A percentile compares a stretch with the other conserved stretches of the same genome.
Evolutionary conservation across 1,284 basidiomycete species (phyloP).

Genomic region (Apiotrichum sp.): DNA sequence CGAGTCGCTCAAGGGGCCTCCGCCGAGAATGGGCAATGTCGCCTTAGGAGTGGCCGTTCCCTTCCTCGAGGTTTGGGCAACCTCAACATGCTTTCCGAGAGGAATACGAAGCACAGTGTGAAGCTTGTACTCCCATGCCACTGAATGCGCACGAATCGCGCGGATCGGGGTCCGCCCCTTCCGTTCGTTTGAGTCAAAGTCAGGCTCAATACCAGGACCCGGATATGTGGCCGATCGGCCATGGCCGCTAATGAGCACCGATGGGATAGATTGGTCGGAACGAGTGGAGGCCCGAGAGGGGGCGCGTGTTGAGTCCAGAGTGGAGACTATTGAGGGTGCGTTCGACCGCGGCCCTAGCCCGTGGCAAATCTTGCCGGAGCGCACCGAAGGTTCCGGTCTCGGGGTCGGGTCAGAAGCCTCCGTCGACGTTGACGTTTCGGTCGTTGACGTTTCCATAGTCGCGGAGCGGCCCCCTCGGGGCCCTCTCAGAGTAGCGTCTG

Average conservation of each 20-base stretch:
- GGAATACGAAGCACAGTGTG: constrained; percentile 36
- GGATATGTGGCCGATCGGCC: not conserved
- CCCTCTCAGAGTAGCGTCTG: no score
- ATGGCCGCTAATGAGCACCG: not conserved
- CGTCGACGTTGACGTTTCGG: not conserved
- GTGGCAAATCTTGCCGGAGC: not conserved
- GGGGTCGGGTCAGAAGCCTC: no score
- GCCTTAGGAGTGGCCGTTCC: not conserved
- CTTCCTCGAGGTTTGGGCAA: not conserved
- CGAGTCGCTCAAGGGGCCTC: constrained; percentile 35
- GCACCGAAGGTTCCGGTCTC: not conserved
- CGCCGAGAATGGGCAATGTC: constrained; percentile 29
- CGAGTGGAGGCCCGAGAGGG: not conserved
- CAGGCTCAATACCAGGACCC: not conserved
- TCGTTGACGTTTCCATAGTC: not conserved
- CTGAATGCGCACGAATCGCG: constrained; percentile 28
- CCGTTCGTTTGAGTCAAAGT: constrained; percentile 12
- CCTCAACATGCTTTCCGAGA: constrained; percentile 25
- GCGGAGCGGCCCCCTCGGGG: no score
- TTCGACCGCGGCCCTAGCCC: not conserved
- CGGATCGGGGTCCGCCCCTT: constrained; percentile 33
- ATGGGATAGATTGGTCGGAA: constrained; percentile 1
- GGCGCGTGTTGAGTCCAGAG: not conserved
- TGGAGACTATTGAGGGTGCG: not conserved
- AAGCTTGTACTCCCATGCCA: constrained; percentile 39